Conservation (phyloP, 495 filamentous ascomycete species). For the Xylaria nigripes region DNA sequence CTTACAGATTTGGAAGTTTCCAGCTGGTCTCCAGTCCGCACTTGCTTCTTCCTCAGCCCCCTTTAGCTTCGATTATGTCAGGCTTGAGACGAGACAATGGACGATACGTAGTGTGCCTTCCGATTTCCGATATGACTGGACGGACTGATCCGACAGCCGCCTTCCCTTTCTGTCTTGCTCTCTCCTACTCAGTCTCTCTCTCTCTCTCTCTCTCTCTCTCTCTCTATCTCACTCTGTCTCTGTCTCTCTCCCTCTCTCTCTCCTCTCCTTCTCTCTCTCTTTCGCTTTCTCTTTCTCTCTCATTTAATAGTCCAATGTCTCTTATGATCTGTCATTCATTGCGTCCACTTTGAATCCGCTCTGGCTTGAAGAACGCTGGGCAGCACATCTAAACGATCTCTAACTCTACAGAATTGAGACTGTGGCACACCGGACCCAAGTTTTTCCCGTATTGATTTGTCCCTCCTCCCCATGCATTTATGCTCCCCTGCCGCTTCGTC, state of each 20-base stretch:
- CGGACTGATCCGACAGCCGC: not conserved
- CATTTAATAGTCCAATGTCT: not conserved
- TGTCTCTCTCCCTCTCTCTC: not conserved
- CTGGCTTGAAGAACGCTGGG: not conserved
- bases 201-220: not conserved
- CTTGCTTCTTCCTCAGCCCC: not conserved
- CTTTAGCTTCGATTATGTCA: not conserved
- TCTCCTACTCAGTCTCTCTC: not conserved
- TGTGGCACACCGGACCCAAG: not conserved
- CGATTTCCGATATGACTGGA: not conserved
- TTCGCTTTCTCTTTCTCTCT: not conserved
- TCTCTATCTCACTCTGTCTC: not conserved
- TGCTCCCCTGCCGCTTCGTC: not conserved
- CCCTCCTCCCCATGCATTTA: not conserved
- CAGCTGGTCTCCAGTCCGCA: not conserved
- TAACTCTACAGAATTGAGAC: not conserved
- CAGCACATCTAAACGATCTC: not conserved
- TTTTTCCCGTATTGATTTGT: not conserved
- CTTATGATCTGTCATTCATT: not conserved
- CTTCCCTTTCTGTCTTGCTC: not conserved
- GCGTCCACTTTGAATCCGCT: not conserved
- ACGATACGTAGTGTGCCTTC: not conserved
- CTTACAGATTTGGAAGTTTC: too few species aligned
- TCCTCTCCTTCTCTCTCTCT: not conserved
- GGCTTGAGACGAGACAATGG: not conserved